These are phyloP conservation scores for Trichocladium uniseriatum DNA, from an alignment of 495 filamentous ascomycete genomes.

Conservation along the genomic window DNA sequence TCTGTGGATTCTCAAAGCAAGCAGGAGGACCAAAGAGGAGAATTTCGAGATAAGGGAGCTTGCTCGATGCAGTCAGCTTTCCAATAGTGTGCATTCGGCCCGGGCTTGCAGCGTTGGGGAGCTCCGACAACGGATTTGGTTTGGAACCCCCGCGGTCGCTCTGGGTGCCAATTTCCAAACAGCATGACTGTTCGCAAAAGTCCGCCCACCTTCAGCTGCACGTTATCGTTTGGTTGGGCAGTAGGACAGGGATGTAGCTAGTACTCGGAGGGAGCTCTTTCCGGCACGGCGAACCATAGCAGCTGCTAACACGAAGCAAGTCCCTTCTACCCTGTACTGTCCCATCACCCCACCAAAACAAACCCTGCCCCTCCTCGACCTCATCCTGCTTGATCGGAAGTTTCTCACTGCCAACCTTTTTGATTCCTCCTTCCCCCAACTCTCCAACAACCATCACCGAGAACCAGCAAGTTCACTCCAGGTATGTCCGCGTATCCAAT, in stretches of 20 bases:
- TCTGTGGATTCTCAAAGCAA: too few relatives aligned
- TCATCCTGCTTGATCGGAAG: conserved; percentile 7
- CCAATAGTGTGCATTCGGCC: too few relatives aligned
- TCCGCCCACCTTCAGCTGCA: neutral
- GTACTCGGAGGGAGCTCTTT: neutral
- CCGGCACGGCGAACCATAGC: conserved; percentile 4
- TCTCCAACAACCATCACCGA: conserved; percentile 1
- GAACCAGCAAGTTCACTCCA: too few relatives aligned
- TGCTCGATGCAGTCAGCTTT: too few relatives aligned
- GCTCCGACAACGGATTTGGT: conserved; percentile 17
- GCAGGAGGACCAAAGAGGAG: too few relatives aligned
- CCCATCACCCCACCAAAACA: conserved; percentile 26
- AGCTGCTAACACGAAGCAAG: conserved; percentile 14
- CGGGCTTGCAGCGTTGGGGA: too few relatives aligned
- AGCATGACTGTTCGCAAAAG: neutral
- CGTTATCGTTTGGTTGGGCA: neutral
- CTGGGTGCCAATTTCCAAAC: neutral
- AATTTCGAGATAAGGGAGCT: too few relatives aligned
- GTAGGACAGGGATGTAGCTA: conserved; percentile 8
- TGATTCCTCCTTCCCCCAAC: neutral
- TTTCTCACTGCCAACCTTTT: conserved; percentile 11
- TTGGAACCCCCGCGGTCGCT: conserved; percentile 5
- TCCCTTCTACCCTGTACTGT: conserved; percentile 11
- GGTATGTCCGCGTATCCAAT: too few relatives aligned
- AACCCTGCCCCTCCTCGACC: conserved; percentile 23